Percentiles rank a stretch among this genome's conserved stretches.
phyloP scores from a whole-genome alignment of 495 filamentous ascomycete genomes.

The Daldinia loculata region DNA sequence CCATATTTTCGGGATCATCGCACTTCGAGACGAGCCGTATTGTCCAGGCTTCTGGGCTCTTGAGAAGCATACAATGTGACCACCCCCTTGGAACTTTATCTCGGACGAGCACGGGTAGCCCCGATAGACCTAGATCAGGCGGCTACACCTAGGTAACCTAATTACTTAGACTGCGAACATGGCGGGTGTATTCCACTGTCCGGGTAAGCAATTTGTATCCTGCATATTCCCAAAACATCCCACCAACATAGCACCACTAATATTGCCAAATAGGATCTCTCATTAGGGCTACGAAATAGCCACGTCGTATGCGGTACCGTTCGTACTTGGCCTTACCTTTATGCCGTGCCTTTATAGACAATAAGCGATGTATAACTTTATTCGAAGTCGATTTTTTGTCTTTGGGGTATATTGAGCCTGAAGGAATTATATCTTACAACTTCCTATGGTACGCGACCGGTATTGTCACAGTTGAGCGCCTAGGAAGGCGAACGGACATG shows the following conservation, averaged over 20 bases:
- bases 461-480: conserved; percentile 9
- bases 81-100: conserved; percentile 14
- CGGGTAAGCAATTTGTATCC: conserved; percentile 18
- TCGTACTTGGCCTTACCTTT: conserved; percentile 7
- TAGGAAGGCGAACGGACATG: conserved; percentile 1
- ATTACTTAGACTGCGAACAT: conserved; percentile 5
- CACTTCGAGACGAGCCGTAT: conserved; percentile 14
- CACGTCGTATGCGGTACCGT: conserved; percentile 16
- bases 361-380: conserved; percentile 4
- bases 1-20: conserved; percentile 24
- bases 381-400: conserved; percentile 12
- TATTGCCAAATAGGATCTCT: conserved; percentile 27
- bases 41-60: conserved; percentile 14
- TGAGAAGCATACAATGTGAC: conserved; percentile 24
- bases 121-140: conserved; percentile 24
- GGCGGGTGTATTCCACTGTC: conserved; percentile 17
- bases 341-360: conserved; percentile 1
- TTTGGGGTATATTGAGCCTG: conserved; percentile 3
- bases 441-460: background rate
- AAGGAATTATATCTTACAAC: conserved; percentile 1
- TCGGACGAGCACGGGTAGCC: conserved; percentile 15
- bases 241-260: conserved; percentile 31
- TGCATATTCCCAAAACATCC: conserved; percentile 29
- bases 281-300: conserved; percentile 12
- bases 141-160: conserved; percentile 33